A percentile compares a stretch with the other conserved stretches of the same genome.
Evolutionary conservation across 768 basidiomycete genomes (phyloP).

Genomic region (Podaxis carcinomalis): DNA sequence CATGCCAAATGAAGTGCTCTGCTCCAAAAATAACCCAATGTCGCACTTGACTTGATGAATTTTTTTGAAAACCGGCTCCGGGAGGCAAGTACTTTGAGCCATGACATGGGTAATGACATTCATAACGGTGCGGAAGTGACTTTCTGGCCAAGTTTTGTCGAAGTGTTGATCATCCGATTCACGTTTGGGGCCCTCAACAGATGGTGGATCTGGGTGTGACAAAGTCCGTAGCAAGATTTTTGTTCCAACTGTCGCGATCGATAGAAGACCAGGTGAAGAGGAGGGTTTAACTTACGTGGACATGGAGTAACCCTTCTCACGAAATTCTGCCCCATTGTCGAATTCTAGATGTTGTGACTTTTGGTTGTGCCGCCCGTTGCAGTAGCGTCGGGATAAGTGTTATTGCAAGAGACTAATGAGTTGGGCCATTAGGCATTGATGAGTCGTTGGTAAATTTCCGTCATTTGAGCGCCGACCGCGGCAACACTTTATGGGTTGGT

Average conservation of each 20-base stretch:
- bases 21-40: not conserved
- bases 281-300: not conserved
- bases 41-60: not conserved
- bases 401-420: not conserved
- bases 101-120: not conserved
- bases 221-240: not conserved
- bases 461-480: not conserved
- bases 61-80: not conserved
- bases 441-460: not conserved
- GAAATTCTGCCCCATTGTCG: not conserved
- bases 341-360: not conserved
- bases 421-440: not conserved
- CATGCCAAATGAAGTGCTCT: not conserved
- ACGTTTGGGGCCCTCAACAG: not conserved
- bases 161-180: not conserved
- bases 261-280: not conserved
- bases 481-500: not conserved
- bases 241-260: not conserved
- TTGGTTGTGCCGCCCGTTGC: not conserved
- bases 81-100: not conserved
- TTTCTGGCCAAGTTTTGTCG: not conserved
- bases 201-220: not conserved
- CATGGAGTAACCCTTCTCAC: not conserved
- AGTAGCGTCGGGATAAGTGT: not conserved
- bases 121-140: not conserved